Evolutionary conservation across 768 basidiomycete species (phyloP), one percentile per base, ranked within the genome.

Genomic region (Leccinellum rugosiceps): DNA sequence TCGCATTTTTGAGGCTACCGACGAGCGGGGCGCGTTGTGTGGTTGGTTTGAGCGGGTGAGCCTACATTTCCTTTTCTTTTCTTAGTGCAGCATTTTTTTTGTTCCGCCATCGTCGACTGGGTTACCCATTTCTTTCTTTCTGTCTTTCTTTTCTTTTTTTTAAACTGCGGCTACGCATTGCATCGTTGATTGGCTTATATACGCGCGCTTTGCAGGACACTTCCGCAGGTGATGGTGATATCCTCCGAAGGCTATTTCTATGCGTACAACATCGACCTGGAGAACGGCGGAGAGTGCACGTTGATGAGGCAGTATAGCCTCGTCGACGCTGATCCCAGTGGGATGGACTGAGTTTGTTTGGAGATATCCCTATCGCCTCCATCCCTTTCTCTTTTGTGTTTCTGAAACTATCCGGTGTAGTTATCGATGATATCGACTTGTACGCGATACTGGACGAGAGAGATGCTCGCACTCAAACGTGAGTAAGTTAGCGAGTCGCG

Each of bases 161-260:
- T 8, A 4, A n/a, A 41, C 38, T 41, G n/a, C n/a, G 38, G 38
- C 38, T 41, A 9, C 9, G n/a, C 38, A 15, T 41, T 41, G n/a
- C 41, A 7, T 43, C 41, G 5, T 43, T 11, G 41, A n/a, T 19
- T 43, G 41, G 41, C 41, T 43, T 7, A 10, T 3, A 19, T 43
- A 10, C 5, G 10, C 10, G n/a, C 50, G 1, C 19, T 9, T 2
- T 28, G 15, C 67, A 94, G 92, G 17, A 94, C 93, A 7, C 90
- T 92, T 75, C 95, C 96, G 0, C 96, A 99, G 58, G 88, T 98
- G 11, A 96, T 97, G 92, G 94, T 99, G 23, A 84, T 98, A 56
- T 94, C 94, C 0, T 90, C 92, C 0, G 94, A 98, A 57, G 96
- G 96, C 1, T 90, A 93, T 64, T 96, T 97, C 71, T 98, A 99